phyloP scores from a whole-genome alignment of 331 rosid species.

The Spiraea crenata region DNA sequence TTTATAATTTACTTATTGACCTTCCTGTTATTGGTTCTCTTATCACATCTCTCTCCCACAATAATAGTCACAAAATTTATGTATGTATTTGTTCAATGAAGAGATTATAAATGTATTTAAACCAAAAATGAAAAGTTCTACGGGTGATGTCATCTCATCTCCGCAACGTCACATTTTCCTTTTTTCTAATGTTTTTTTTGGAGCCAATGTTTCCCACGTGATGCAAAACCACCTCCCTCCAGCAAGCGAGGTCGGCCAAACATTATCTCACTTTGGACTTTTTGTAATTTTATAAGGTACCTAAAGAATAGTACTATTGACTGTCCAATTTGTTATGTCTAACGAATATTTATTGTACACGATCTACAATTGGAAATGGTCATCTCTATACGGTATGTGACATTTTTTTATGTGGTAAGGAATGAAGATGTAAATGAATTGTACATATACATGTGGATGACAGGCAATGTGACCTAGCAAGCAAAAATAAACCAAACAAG shows the following conservation, averaged over 20 bases:
- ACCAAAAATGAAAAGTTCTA: too few species aligned
- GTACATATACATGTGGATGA: neutral
- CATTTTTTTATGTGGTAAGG: too few species aligned
- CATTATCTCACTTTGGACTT: constrained; percentile 10
- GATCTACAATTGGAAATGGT: too few species aligned
- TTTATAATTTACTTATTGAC: too few species aligned
- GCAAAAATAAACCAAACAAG: neutral
- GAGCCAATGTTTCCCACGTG: constrained; percentile 28
- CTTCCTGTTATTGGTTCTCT: neutral
- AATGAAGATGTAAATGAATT: neutral
- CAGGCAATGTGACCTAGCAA: neutral
- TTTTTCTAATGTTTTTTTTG: neutral
- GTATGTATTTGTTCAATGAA: too few species aligned
- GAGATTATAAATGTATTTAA: too few species aligned
- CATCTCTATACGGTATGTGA: too few species aligned
- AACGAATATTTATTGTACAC: too few species aligned
- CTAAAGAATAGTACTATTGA: too few species aligned
- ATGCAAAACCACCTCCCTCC: neutral
- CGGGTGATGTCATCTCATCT: neutral
- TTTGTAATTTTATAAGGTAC: neutral
- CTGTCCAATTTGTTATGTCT: too few species aligned
- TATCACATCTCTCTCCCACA: neutral
- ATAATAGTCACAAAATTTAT: too few species aligned
- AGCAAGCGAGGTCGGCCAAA: constrained; percentile 31
- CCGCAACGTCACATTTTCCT: constrained; percentile 8